A percentile compares a stretch with the other conserved stretches of the same genome.
Conservation (phyloP, 2,329 filamentous ascomycete genomes). For the Rhynchosporium secalis region DNA sequence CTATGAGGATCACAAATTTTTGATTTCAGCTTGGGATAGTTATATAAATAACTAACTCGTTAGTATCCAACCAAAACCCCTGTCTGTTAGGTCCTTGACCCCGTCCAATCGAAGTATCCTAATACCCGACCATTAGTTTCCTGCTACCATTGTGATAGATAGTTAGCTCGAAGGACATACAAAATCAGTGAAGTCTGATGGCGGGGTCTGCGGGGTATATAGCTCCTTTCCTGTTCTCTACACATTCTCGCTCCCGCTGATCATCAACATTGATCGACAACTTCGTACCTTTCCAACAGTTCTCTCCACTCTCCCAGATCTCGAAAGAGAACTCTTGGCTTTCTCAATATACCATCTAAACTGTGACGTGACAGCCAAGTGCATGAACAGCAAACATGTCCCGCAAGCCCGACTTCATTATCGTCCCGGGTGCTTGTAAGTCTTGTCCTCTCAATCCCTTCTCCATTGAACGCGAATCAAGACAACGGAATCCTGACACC, state of each 20-base stretch:
- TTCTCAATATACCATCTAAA: background rate
- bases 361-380: background rate
- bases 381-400: slow-evolving; percentile 13
- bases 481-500: background rate
- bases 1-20: too few species aligned
- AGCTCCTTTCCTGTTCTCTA: background rate
- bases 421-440: slow-evolving; percentile 35
- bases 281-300: too few species aligned
- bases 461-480: background rate
- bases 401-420: slow-evolving; percentile 32
- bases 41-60: too few species aligned
- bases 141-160: too few species aligned
- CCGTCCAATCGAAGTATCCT: too few species aligned
- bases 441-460: background rate
- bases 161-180: too few species aligned
- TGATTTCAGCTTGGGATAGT: too few species aligned
- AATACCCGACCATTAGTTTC: too few species aligned
- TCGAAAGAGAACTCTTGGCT: too few species aligned
- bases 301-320: too few species aligned
- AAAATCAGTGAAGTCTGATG: background rate
- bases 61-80: too few species aligned
- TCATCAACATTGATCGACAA: background rate
- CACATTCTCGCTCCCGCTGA: background rate
- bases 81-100: too few species aligned
- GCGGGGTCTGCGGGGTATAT: background rate